Evolutionary conservation across 129 eudicot species (phyloP).

Genomic region (Dittrichia graveolens): DNA sequence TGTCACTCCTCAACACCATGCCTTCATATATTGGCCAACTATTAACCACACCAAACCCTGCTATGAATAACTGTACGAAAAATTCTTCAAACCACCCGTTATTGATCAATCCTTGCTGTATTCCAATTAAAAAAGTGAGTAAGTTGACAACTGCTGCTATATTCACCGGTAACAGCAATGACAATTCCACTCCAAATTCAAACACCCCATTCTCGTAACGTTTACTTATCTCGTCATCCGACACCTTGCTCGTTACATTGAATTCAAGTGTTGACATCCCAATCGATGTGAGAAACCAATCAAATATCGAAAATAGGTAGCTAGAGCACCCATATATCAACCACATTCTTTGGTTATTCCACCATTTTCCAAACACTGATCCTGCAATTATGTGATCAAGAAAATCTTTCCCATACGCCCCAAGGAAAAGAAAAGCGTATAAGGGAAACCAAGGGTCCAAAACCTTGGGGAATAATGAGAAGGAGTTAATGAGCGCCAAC

Average conservation of each 20-base stretch:
- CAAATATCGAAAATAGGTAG: conserved; percentile 34
- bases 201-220: conserved; percentile 55
- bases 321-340: conserved; percentile 43
- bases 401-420: conserved; percentile 49
- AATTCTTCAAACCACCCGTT: conserved; percentile 14
- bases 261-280: conserved; percentile 41
- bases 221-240: conserved; percentile 42
- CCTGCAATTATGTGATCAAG: conserved; percentile 38
- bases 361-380: conserved; percentile 45
- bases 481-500: conserved; percentile 36
- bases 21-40: conserved; percentile 60
- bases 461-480: conserved; percentile 43
- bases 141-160: conserved; percentile 40
- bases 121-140: conserved; percentile 31
- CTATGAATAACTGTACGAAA: conserved; percentile 43
- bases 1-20: conserved; percentile 57
- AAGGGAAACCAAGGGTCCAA: conserved; percentile 41
- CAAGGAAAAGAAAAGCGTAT: conserved; percentile 53
- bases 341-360: conserved; percentile 61
- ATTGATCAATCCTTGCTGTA: background rate
- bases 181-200: conserved; percentile 51
- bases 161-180: conserved; percentile 41
- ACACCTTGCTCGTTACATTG: conserved; percentile 46
- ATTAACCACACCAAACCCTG: conserved; percentile 56
- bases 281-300: conserved; percentile 34